Evolutionary conservation across 169 alveolate genomes (phyloP).

Genomic region (Cryptosporidium baileyi): DNA sequence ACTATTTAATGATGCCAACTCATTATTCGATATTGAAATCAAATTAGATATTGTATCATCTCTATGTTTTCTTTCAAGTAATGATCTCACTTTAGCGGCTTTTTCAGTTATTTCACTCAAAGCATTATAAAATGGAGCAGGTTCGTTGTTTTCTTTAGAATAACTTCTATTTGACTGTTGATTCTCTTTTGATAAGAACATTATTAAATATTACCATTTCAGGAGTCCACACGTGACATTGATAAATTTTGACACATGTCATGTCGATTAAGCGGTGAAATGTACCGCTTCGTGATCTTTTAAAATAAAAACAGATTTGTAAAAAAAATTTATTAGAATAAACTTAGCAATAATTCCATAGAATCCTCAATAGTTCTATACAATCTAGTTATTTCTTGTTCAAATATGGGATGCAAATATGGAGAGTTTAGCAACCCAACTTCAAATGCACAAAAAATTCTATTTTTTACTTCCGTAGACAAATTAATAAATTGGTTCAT

Average conservation of each 20-base stretch:
- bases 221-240: constrained; percentile 56
- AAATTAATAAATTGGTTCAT: constrained; percentile 14
- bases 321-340: not conserved
- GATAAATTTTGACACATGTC: not conserved
- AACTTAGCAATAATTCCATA: not conserved
- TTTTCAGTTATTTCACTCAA: constrained; percentile 36
- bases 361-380: constrained; percentile 39
- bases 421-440: constrained; percentile 35
- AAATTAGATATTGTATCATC: not conserved
- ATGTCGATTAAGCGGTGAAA: constrained; percentile 21
- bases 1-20: not conserved
- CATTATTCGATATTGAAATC: constrained; percentile 10
- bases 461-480: constrained; percentile 19
- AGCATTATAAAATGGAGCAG: not conserved
- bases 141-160: not conserved
- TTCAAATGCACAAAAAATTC: constrained; percentile 7
- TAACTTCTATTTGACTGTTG: not conserved
- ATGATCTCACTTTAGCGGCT: constrained; percentile 50
- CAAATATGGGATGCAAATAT: constrained; percentile 46
- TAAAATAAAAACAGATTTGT: not conserved
- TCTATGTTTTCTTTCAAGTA: constrained; percentile 29
- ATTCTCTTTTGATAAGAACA: constrained; percentile 32
- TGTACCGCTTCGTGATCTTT: constrained; percentile 20
- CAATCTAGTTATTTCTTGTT: constrained; percentile 4
- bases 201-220: not conserved